phyloP scores from a whole-genome alignment of 2,329 filamentous ascomycete species.

The Venturia nashicola region DNA sequence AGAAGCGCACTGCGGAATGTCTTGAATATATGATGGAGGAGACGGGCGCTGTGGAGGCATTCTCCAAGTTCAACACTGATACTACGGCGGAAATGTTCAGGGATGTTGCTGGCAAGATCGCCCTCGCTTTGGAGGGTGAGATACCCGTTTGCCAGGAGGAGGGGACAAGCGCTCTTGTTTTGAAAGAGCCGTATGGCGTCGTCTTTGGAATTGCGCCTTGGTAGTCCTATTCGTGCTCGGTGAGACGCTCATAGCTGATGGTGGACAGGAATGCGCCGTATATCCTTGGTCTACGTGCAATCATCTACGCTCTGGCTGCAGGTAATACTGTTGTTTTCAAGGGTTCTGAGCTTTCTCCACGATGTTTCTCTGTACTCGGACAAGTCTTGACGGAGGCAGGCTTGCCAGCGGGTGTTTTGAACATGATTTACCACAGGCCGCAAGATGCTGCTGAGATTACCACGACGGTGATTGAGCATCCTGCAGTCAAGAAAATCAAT shows the following conservation, averaged over 20 bases:
- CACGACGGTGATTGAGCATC: conserved; percentile 25
- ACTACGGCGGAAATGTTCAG: conserved; percentile 33
- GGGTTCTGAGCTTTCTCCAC: conserved; percentile 28
- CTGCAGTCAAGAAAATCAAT: conserved; percentile 26
- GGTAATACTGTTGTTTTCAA: conserved; percentile 26
- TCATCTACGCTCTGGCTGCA: conserved; percentile 23
- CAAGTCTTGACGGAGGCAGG: conserved; percentile 26
- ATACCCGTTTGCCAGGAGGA: conserved; percentile 37
- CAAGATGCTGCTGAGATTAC: conserved; percentile 45
- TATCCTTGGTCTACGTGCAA: conserved; percentile 25
- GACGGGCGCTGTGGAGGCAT: conserved; percentile 36
- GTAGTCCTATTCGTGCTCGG: conserved; percentile 25
- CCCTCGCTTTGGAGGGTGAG: conserved; percentile 28
- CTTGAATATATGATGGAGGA: conserved; percentile 46
- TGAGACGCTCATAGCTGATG: not conserved
- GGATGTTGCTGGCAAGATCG: conserved; percentile 39
- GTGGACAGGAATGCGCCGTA: conserved; percentile 40
- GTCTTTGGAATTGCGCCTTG: conserved; percentile 30
- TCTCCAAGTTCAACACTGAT: conserved; percentile 26
- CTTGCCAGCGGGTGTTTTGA: conserved; percentile 35
- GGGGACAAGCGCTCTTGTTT: conserved; percentile 48
- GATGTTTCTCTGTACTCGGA: conserved; percentile 24
- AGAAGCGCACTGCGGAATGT: conserved; percentile 47
- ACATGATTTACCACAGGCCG: conserved; percentile 51
- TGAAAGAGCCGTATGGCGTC: conserved; percentile 34